Percentiles rank a stretch among this genome's conserved stretches.
phyloP scores from a whole-genome alignment of 345 rosid species.

The Odontarrhena argentea region DNA sequence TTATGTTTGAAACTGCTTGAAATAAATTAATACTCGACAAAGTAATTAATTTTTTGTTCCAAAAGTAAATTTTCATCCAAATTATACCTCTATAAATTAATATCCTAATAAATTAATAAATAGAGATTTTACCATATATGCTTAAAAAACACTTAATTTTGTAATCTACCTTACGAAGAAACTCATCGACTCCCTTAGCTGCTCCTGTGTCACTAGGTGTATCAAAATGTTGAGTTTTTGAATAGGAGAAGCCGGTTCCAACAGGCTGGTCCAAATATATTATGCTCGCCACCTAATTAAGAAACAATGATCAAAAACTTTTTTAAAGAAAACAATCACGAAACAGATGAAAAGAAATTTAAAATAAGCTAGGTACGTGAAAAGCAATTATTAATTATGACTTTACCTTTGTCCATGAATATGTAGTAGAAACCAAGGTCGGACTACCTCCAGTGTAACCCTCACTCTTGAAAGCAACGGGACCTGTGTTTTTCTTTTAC shows the following conservation, averaged over 20 bases:
- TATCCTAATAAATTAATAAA: too few relatives aligned
- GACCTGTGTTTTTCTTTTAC: conserved; percentile 47
- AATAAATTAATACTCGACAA: neutral
- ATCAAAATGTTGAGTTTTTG: too few relatives aligned
- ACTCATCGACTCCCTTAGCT: conserved; percentile 42
- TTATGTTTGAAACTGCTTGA: neutral
- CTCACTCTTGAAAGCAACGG: conserved; percentile 46
- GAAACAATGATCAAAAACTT: neutral
- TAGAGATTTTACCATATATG: too few relatives aligned
- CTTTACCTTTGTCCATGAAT: too few relatives aligned
- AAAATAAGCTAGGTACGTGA: neutral
- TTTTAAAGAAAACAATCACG: too few relatives aligned
- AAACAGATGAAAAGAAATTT: too few relatives aligned
- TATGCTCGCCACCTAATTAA: conserved; percentile 53
- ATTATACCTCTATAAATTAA: too few relatives aligned
- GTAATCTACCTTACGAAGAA: conserved; percentile 49
- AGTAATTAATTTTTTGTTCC: too few relatives aligned
- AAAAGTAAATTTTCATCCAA: too few relatives aligned
- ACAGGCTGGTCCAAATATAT: conserved; percentile 63
- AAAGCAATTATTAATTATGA: conserved; percentile 38
- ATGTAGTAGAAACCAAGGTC: conserved; percentile 32
- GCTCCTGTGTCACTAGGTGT: conserved; percentile 17
- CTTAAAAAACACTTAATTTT: neutral
- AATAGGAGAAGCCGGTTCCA: conserved; percentile 29
- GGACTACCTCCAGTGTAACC: conserved; percentile 65